Percentiles rank a stretch among this genome's conserved stretches.
phyloP scores from a whole-genome alignment of 495 filamentous ascomycete species.

The Lepraria neglecta region DNA sequence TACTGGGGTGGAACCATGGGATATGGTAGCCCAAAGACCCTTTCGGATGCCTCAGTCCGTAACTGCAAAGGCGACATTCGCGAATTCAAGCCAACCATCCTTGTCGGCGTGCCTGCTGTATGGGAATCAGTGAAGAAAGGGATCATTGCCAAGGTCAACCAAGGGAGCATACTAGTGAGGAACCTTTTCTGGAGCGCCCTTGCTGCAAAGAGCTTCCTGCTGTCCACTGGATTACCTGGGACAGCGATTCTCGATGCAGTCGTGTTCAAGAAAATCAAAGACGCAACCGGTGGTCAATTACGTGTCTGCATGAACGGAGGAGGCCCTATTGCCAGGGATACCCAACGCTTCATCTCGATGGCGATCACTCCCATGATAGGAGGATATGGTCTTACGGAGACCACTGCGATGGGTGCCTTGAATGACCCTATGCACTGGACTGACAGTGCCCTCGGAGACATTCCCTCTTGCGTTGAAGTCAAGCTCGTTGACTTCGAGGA shows the following conservation, averaged over 20 bases:
- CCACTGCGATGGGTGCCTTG: constrained; percentile 84
- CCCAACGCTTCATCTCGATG: constrained; percentile 81
- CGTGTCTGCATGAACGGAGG: constrained; percentile 82
- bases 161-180: constrained; percentile 62
- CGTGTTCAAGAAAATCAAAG: constrained; percentile 87
- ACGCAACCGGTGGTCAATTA: constrained; percentile 76
- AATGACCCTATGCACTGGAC: constrained; percentile 91
- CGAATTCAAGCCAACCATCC: constrained; percentile 83
- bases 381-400: constrained; percentile 97
- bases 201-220: constrained; percentile 72
- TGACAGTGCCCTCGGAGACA: constrained; percentile 67
- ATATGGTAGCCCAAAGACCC: constrained; percentile 88
- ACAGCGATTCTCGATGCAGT: constrained; percentile 58
- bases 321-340: constrained; percentile 79
- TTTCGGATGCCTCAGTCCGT: constrained; percentile 82
- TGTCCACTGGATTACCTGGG: constrained; percentile 64
- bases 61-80: constrained; percentile 95
- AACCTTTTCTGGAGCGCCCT: constrained; percentile 92
- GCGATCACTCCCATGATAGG: constrained; percentile 82
- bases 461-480: constrained; percentile 75
- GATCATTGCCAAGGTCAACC: constrained; percentile 78
- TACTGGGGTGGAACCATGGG: constrained; percentile 97
- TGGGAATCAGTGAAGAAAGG: constrained; percentile 99
- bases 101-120: constrained; percentile 93
- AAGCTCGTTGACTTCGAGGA: constrained; percentile 96